phyloP scores from a whole-genome alignment of 1,139 yeast genomes.

The Zygotorulaspora mrakii region DNA sequence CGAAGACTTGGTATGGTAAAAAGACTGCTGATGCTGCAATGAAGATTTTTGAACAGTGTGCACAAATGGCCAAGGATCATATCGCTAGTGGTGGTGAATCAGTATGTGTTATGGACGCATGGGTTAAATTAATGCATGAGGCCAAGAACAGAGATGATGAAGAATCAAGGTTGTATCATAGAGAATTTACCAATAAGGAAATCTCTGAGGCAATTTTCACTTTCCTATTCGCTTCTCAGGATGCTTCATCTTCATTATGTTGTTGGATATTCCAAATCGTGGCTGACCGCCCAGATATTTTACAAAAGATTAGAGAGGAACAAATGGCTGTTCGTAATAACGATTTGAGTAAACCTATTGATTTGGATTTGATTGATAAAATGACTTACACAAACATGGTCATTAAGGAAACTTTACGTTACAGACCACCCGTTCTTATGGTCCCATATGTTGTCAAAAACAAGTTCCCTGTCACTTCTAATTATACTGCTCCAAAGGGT shows the following conservation, averaged over 20 bases:
- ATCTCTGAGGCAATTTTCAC: conserved; percentile 96
- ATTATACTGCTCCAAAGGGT: conserved; percentile 92
- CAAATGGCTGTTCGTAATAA: conserved; percentile 79
- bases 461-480: conserved; percentile 74
- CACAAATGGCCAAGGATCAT: conserved; percentile 76
- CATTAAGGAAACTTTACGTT: conserved; percentile 86
- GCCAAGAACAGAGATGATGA: conserved; percentile 53
- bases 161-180: conserved; percentile 53
- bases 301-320: conserved; percentile 81
- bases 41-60: conserved; percentile 85
- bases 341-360: conserved; percentile 59
- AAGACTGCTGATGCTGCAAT: conserved; percentile 89
- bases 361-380: conserved; percentile 69
- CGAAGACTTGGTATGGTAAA: conserved; percentile 97
- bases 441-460: conserved; percentile 93
- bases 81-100: conserved; percentile 78
- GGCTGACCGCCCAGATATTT: conserved; percentile 91
- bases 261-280: conserved; percentile 97
- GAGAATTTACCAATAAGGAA: conserved; percentile 86
- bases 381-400: conserved; percentile 89
- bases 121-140: conserved; percentile 82
- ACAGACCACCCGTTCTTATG: conserved; percentile 97
- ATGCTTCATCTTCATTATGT: conserved; percentile 95
- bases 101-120: conserved; percentile 88
- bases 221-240: conserved; percentile 94